Evolutionary conservation across 1,139 yeast species (phyloP), one percentile per base, ranked within the genome.

Genomic region (Yamadazyma blattariae): DNA sequence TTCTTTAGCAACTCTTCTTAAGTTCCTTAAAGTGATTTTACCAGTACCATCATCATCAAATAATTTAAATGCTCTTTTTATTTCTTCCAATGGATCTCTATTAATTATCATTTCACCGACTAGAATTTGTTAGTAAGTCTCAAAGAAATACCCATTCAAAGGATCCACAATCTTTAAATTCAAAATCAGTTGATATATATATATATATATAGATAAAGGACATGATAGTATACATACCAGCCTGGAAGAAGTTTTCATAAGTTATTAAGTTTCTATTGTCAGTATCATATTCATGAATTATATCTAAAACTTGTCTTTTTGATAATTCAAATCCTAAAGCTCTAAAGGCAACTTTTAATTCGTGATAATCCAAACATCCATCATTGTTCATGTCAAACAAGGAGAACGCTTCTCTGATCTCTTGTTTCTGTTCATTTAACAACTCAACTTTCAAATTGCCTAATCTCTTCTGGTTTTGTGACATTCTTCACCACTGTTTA

Each of bases 11-110:
- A 92, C 96, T 41, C 94, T 74, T 59, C 95, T 78, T 39, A 94
- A 71, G 53, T 90, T 87, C 47, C 92, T 75, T 36, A 92, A 68
- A 39, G 85, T 73, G 28, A 94, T 92, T 56, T 82, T 84, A 0
- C 98, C 97, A 0, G 94, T 87, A 32, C 73, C 73, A 47, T 89
- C 97, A 38, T 85, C 92, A 49, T 92, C 97, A 61, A 94, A 92
- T 33, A 94, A 68, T 49, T 76, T 77, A 67, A 94, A 94, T 0
- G 98, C 98, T 32, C 97, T 69, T 44, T 79, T 77, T 25, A 94
- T 84, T 57, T 94, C 98, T 36, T 92, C 98, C 42, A 87, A 58
- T 2, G 98, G 98, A 54, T 94, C 97, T 51, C 98, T 71, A 35
- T 84, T 82, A 20, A 85, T 63, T 18, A 90, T 84, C 63, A 74